Evolutionary conservation across 1,284 basidiomycete species (phyloP).

Genomic region (Boletellus sp.): DNA sequence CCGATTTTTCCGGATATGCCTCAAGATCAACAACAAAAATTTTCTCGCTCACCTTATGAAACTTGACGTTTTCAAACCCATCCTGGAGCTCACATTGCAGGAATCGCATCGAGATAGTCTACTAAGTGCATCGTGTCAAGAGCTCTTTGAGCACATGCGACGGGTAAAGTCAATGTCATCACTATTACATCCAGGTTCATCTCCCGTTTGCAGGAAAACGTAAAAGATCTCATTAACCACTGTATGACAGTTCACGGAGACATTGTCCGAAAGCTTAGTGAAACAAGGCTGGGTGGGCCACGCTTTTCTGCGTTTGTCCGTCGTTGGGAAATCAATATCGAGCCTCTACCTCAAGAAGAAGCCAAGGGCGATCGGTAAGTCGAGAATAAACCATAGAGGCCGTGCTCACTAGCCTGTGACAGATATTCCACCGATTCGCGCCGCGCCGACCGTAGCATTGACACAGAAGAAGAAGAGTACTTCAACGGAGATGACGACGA

Average conservation of each 20-base stretch:
- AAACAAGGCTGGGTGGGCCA: conserved; percentile 57
- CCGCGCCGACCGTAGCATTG: conserved; percentile 48
- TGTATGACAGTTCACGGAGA: conserved; percentile 79
- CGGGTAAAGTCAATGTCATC: conserved; percentile 50
- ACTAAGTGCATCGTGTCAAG: conserved; percentile 90
- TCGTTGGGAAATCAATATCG: conserved; percentile 90
- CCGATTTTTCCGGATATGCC: conserved; percentile 85
- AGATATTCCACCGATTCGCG: conserved; percentile 41
- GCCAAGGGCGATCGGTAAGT: conserved; percentile 36
- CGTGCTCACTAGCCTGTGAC: conserved; percentile 22
- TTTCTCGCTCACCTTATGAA: conserved; percentile 84
- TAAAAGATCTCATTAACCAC: conserved; percentile 80
- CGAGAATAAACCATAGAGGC: neutral
- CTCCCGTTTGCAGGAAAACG: conserved; percentile 64
- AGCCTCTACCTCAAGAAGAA: conserved; percentile 65
- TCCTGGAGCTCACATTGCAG: conserved; percentile 77
- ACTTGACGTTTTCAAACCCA: conserved; percentile 78
- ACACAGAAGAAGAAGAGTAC: conserved; percentile 84
- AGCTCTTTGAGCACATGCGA: conserved; percentile 90
- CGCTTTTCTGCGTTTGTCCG: conserved; percentile 73
- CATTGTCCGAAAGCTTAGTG: conserved; percentile 63
- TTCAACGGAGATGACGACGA: conserved; percentile 79
- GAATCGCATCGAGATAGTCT: conserved; percentile 90
- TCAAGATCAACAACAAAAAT: conserved; percentile 85
- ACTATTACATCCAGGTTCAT: conserved; percentile 6